Evolutionary conservation across 768 basidiomycete genomes (phyloP).

Genomic region (Suillus alpinus): DNA sequence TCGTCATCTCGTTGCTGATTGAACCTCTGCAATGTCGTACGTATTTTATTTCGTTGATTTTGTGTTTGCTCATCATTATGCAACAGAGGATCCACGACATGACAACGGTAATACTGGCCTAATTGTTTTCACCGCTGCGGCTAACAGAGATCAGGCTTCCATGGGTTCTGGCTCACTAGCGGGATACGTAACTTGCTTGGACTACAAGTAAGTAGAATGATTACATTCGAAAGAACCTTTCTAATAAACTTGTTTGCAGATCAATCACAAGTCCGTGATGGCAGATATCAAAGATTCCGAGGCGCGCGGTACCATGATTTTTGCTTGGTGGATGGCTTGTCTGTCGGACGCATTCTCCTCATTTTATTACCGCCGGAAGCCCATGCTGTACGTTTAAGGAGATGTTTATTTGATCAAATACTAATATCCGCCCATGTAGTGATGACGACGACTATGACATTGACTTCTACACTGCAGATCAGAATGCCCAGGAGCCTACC

Average conservation of each 20-base stretch:
- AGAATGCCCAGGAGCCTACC: slow-evolving; percentile 45
- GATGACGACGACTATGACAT: slow-evolving; percentile 90
- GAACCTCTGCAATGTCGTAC: slow-evolving; percentile 86
- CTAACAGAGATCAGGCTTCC: slow-evolving; percentile 56
- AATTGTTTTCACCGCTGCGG: slow-evolving; percentile 10
- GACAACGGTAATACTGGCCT: slow-evolving; percentile 52
- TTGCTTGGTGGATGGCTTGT: slow-evolving; percentile 94
- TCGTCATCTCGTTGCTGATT: slow-evolving; percentile 77
- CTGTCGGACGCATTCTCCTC: slow-evolving; percentile 80
- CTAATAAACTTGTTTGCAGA: slow-evolving; percentile 40
- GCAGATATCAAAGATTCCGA: slow-evolving; percentile 71
- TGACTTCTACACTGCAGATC: slow-evolving; percentile 80
- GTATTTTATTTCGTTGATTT: slow-evolving; percentile 30
- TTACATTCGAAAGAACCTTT: slow-evolving; percentile 7
- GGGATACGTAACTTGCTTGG: slow-evolving; percentile 78
- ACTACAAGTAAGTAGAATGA: slow-evolving; percentile 49
- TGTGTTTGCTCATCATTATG: slow-evolving; percentile 10
- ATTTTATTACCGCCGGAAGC: slow-evolving; percentile 83
- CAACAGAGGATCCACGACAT: slow-evolving; percentile 68
- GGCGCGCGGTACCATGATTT: slow-evolving; percentile 80
- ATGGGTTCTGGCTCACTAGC: slow-evolving; percentile 79
- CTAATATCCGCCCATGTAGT: slow-evolving; percentile 33
- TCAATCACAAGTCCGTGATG: slow-evolving; percentile 82
- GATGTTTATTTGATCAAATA: slow-evolving; percentile 9
- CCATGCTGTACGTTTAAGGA: slow-evolving; percentile 52